These are phyloP conservation scores for Starmera amethionina DNA, from an alignment of 805 yeast species.

Conservation along the genomic window DNA sequence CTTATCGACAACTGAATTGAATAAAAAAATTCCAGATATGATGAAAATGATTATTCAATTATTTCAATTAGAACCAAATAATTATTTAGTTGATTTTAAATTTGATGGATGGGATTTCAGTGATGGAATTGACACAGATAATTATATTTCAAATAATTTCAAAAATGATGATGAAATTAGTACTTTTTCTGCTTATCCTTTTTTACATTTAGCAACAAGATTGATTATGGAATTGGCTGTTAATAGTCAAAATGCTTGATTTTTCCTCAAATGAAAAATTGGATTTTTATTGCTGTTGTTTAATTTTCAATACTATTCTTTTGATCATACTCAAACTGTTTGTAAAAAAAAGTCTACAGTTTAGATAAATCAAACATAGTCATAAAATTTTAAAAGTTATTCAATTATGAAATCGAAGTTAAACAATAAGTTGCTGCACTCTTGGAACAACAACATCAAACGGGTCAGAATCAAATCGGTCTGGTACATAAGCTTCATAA, in stretches of 20 bases:
- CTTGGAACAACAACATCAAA: no score
- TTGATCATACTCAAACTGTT: no score
- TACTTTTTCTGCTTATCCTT: conserved; percentile 93
- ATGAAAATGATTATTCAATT: conserved; percentile 97
- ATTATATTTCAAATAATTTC: conserved; percentile 13
- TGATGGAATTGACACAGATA: conserved; percentile 22
- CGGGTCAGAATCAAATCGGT: no score
- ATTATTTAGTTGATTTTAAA: conserved; percentile 92
- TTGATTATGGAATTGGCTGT: conserved; percentile 96
- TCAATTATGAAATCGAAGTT: no score
- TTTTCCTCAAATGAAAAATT: neutral
- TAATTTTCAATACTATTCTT: no score
- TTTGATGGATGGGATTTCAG: conserved; percentile 91
- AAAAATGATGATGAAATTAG: conserved; percentile 62
- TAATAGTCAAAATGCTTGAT: conserved; percentile 53
- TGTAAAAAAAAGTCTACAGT: no score
- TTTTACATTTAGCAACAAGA: conserved; percentile 83
- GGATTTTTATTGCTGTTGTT: neutral
- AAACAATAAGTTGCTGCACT: no score
- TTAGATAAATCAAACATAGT: no score
- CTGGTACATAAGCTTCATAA: no score
- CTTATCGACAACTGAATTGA: conserved; percentile 8
- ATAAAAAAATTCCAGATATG: conserved; percentile 50
- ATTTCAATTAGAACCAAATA: conserved; percentile 92
- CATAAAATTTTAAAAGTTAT: no score